Conservation (phyloP, 805 yeast genomes). For the Candida pseudoglaebosa region DNA sequence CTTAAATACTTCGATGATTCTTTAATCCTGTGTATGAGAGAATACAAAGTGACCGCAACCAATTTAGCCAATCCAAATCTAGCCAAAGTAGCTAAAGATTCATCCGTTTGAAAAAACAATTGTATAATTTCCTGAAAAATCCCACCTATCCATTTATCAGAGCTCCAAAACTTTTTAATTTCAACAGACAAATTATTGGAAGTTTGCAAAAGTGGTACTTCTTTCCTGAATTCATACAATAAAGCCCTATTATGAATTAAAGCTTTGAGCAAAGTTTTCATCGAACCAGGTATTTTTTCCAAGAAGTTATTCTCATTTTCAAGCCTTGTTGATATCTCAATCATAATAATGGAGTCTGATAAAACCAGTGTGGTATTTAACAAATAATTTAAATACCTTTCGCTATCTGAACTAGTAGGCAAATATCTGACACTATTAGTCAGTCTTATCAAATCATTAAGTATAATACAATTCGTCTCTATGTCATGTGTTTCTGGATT, state of each 20-base stretch:
- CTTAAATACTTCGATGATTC: conserved; percentile 3
- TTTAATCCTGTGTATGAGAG: conserved; percentile 11
- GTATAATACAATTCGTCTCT: conserved; percentile 9
- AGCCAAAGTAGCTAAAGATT: conserved; percentile 35
- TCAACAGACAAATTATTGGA: conserved; percentile 11
- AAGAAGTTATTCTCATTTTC: conserved; percentile 29
- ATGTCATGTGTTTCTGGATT: conserved; percentile 8
- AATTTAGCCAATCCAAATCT: conserved; percentile 28
- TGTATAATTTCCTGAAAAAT: conserved; percentile 36
- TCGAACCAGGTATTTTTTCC: conserved; percentile 21
- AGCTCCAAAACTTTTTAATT: conserved; percentile 23
- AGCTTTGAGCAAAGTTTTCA: conserved; percentile 34
- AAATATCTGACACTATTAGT: conserved; percentile 10
- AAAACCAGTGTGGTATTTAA: conserved; percentile 24
- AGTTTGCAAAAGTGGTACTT: conserved; percentile 8
- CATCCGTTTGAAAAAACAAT: conserved; percentile 43
- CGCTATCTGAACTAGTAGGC: conserved; percentile 9
- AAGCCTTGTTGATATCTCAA: conserved; percentile 57
- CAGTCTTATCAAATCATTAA: conserved; percentile 13
- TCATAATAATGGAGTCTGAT: conserved; percentile 51
- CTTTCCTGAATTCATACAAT: conserved; percentile 12
- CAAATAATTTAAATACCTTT: conserved; percentile 16
- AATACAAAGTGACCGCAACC: conserved; percentile 21
- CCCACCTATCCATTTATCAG: conserved; percentile 22
- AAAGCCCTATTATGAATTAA: conserved; percentile 40